Base-by-base conservation (phyloP, 176 grass and related monocot species). In the Triticum urartu region DNA sequence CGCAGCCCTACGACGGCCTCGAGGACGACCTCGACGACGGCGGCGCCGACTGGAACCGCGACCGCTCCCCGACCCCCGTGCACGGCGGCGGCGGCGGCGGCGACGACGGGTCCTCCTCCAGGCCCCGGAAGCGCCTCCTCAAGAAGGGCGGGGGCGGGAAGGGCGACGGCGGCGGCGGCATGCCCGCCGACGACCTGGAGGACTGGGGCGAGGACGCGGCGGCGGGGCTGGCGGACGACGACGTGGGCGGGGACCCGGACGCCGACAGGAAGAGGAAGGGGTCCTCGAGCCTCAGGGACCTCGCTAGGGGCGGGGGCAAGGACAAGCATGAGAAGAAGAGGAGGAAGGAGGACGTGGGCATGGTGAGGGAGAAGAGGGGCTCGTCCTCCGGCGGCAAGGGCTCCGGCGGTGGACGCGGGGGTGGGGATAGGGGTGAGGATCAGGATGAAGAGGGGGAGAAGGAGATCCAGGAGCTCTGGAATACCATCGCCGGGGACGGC, bases 401-500 rank as follows among this genome's bases (percentile, higher is more conserved):
- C 35, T 54, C 50, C 2, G 50, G 50, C 15, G 15, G 50, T 5
- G 71, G 71, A 2, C 81, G 72, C 2, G 88, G 86, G 4, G 59
- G 83, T 5, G 84, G 92, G 2, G 78, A 68, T 7, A 80, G 76
- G 26, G 77, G 32, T 20, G 69, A 76, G 56, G 77, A 85, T 7
- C 78, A 79, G 67, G 80, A 86, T n/a, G 90, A 85, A 6, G 88
- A 85, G 3, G 88, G 89, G 43, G 89, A 95, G 45, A 84, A 81
- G 64, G 97, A 95, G 72, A 91, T 92, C 36, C 88, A 85, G 68
- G 96, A 98, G 69, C 87, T 98, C 64, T 95, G 97, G 97, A 84
- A 98, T 75, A 95, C 94, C 72, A 88, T 96, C 7, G 93, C 88
- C 0, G 93, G 95, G 12, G 93, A 85, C 1, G 85, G 90, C 60